Conservation (phyloP, 805 yeast genomes). For the Sporopachydermia quercuum region DNA sequence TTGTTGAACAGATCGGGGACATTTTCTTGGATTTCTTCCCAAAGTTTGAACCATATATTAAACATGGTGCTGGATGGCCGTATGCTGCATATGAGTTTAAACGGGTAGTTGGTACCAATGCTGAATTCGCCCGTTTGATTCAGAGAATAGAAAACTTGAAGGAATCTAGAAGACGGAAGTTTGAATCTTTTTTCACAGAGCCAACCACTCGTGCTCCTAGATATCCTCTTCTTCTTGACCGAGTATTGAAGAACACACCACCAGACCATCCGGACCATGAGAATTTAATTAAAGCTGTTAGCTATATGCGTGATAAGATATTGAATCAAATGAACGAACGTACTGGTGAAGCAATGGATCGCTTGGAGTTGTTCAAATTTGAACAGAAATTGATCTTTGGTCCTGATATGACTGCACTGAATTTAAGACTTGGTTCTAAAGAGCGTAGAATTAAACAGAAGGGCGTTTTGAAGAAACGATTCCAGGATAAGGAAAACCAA, state of each 20-base stretch:
- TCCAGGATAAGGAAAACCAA: slow-evolving; percentile 55
- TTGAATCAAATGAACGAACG: slow-evolving; percentile 71
- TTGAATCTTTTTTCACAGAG: slow-evolving; percentile 83
- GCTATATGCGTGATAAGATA: slow-evolving; percentile 56
- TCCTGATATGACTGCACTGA: slow-evolving; percentile 66
- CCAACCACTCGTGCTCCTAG: slow-evolving; percentile 95
- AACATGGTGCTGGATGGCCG: slow-evolving; percentile 88
- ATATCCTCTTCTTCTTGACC: slow-evolving; percentile 72
- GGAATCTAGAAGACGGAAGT: slow-evolving; percentile 78
- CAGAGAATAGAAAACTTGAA: slow-evolving; percentile 79
- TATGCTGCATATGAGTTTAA: slow-evolving; percentile 94
- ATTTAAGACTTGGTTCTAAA: slow-evolving; percentile 71
- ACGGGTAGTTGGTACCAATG: slow-evolving; percentile 79
- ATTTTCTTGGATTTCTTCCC: slow-evolving; percentile 73
- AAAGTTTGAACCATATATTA: slow-evolving; percentile 80
- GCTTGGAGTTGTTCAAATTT: slow-evolving; percentile 76
- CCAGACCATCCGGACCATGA: slow-evolving; percentile 62
- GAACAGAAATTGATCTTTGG: slow-evolving; percentile 73
- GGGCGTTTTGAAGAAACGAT: slow-evolving; percentile 60
- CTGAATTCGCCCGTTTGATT: slow-evolving; percentile 83
- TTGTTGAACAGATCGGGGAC: slow-evolving; percentile 78
- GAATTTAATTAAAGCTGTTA: slow-evolving; percentile 52
- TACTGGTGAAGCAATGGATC: slow-evolving; percentile 86
- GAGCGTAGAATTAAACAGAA: slow-evolving; percentile 68
- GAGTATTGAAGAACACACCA: slow-evolving; percentile 68